These are phyloP conservation scores for Dactylellina haptotyla DNA, from an alignment of 2,329 filamentous ascomycete genomes.

Conservation along the genomic window DNA sequence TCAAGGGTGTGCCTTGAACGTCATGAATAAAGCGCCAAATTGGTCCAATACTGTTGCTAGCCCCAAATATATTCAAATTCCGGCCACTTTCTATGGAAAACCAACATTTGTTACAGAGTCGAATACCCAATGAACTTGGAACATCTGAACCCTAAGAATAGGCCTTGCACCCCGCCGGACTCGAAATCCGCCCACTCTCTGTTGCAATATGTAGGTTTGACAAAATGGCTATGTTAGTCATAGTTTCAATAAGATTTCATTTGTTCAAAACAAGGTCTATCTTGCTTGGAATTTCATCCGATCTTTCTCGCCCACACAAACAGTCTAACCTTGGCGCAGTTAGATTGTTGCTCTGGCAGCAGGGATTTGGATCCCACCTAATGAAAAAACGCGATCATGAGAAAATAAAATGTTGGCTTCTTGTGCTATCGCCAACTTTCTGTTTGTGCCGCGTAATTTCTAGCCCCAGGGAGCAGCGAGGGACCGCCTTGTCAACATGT, in stretches of 20 bases:
- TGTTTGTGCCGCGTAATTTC: conserved; percentile 29
- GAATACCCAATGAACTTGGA: conserved; percentile 40
- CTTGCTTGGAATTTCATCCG: conserved; percentile 47
- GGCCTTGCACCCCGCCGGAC: conserved; percentile 16
- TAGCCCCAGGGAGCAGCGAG: conserved; percentile 9
- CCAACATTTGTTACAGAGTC: conserved; percentile 24
- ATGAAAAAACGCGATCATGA: not conserved
- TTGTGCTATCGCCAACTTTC: not conserved
- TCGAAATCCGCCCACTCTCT: conserved; percentile 27
- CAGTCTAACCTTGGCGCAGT: conserved; percentile 33
- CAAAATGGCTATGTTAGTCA: conserved; percentile 17
- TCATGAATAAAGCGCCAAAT: conserved; percentile 29
- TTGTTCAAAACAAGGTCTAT: conserved; percentile 42
- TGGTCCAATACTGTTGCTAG: not conserved
- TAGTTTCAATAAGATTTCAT: conserved; percentile 29
- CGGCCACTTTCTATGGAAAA: conserved; percentile 5
- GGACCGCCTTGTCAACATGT: conserved; percentile 19
- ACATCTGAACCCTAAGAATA: conserved; percentile 21
- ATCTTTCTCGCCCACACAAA: conserved; percentile 41
- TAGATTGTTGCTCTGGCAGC: conserved; percentile 18
- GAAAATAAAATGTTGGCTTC: not conserved
- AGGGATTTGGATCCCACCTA: conserved; percentile 1
- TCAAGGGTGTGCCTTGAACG: not conserved
- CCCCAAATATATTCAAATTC: not conserved
- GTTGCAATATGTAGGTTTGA: conserved; percentile 8